Evolutionary conservation across 2,329 filamentous ascomycete genomes (phyloP), one percentile per base, ranked within the genome.

Genomic region (Fusarium pseudoanthophilum): DNA sequence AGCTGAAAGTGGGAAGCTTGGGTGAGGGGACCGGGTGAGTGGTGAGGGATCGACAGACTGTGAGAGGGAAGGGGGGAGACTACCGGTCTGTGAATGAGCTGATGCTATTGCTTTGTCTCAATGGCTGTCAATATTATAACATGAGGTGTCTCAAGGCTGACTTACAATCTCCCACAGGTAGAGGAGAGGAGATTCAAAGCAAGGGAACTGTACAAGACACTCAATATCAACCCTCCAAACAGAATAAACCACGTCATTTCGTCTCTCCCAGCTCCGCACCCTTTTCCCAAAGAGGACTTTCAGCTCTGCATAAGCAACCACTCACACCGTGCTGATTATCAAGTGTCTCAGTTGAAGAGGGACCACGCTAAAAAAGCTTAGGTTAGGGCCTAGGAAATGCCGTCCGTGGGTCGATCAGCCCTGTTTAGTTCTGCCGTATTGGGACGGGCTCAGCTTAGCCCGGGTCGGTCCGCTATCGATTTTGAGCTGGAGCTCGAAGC

Each of bases 211-310:
- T 16, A 8, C 32, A 34, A 34, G 32, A 32, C 32, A 34, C 13
- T 34, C 32, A 36, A 15, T 51, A 30, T 52, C n/a, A 26, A 8
- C 24, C 45, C 40, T 32, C 64, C 64, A 67, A 46, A 46, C 37
- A 67, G 26, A 37, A 40, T 7, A 18, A 42, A 67, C 37, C 68
- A 75, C 72, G 60, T 74, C 72, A 75, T 60, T 59, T 66, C 32
- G n/a, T 51, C 28, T 62, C 20, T 11, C 18, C 36, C n/a, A 11
- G 13, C 37, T 10, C 28, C 45, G 43, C 64, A 49, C 26, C 24
- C 43, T 24, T 65, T 64, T 40, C 71, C 72, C 42, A 75, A 74
- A 60, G 46, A 52, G 62, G 72, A 37, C 43, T 72, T 73, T 75
- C 72, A 74, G 72, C 72, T 73, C 36, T 24, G 16, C 16, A 32